Conservation (phyloP, 2,329 filamentous ascomycete genomes). For the Neoscytalidium dimidiatum region DNA sequence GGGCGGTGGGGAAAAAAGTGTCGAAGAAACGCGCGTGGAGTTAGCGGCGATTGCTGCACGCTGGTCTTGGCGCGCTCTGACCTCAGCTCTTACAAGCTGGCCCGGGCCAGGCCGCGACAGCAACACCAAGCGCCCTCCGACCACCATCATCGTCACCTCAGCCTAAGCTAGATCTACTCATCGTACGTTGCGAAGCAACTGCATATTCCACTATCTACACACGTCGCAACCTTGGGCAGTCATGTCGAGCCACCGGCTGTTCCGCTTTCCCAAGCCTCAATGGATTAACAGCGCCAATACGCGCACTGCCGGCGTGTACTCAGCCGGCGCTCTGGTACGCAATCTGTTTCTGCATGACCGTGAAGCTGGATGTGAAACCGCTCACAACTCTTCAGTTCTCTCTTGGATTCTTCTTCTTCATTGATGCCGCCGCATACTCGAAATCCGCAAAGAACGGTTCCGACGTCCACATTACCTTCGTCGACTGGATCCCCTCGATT, state of each 20-base stretch:
- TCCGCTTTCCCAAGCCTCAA: conserved; percentile 66
- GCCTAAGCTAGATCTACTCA: background rate
- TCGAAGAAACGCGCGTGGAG: background rate
- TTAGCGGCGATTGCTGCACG: conserved; percentile 8
- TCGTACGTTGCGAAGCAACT: background rate
- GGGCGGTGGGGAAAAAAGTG: background rate
- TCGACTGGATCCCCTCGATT: conserved; percentile 73
- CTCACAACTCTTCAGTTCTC: conserved; percentile 56
- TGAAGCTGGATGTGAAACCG: background rate
- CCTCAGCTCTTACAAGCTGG: background rate
- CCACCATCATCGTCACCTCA: conserved; percentile 9
- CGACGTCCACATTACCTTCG: conserved; percentile 65
- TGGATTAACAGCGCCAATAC: conserved; percentile 68
- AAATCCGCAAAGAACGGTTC: conserved; percentile 63
- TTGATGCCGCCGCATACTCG: conserved; percentile 67
- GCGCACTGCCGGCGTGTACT: conserved; percentile 66
- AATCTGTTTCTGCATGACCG: conserved; percentile 4
- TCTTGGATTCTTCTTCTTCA: conserved; percentile 68
- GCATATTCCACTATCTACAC: too few species aligned
- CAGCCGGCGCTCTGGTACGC: conserved; percentile 64
- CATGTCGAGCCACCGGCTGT: conserved; percentile 59
- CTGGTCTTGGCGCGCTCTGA: background rate
- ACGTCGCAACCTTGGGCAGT: too few species aligned
- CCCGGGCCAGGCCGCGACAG: conserved; percentile 16
- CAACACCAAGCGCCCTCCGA: conserved; percentile 11